These are phyloP conservation scores for Alternaria sp. DNA, from an alignment of 2,329 filamentous ascomycete species.

Conservation along the genomic window DNA sequence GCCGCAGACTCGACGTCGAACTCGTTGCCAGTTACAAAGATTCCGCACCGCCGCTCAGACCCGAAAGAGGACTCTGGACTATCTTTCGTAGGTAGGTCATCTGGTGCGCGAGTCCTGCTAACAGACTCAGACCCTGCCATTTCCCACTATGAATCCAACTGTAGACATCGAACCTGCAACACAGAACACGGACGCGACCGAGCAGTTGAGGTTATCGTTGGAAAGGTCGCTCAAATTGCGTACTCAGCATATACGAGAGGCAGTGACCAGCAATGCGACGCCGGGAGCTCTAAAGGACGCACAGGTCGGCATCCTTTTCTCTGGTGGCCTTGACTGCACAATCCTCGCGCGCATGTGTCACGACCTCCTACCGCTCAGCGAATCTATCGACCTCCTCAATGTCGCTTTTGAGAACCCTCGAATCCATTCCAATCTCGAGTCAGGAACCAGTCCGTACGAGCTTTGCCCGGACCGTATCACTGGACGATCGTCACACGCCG, in stretches of 20 bases:
- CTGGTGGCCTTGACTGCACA: slow-evolving; percentile 92
- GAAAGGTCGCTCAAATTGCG: slow-evolving; percentile 69
- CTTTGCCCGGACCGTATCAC: slow-evolving; percentile 90
- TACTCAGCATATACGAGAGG: slow-evolving; percentile 41
- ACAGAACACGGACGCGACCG: slow-evolving; percentile 57
- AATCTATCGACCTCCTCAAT: slow-evolving; percentile 87
- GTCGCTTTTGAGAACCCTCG: slow-evolving; percentile 96
- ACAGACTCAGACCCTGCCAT: slow-evolving; percentile 51
- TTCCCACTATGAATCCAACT: slow-evolving; percentile 56
- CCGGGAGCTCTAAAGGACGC: slow-evolving; percentile 39
- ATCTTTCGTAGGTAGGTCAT: slow-evolving; percentile 47
- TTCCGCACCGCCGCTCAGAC: slow-evolving; percentile 34
- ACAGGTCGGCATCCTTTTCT: slow-evolving; percentile 84
- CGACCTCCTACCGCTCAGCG: slow-evolving; percentile 72
- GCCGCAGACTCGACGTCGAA: background rate
- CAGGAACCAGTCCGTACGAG: slow-evolving; percentile 68
- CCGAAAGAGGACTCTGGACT: slow-evolving; percentile 14
- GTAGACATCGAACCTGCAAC: background rate
- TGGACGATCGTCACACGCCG: slow-evolving; percentile 79
- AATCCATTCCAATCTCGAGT: slow-evolving; percentile 54
- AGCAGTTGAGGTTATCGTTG: slow-evolving; percentile 63
- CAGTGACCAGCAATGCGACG: slow-evolving; percentile 11
- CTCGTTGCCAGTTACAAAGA: slow-evolving; percentile 19
- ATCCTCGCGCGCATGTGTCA: slow-evolving; percentile 82
- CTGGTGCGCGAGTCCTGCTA: slow-evolving; percentile 21